These are phyloP conservation scores for Handroanthus guayacan DNA, from an alignment of 257 asterid species.

Conservation along the genomic window DNA sequence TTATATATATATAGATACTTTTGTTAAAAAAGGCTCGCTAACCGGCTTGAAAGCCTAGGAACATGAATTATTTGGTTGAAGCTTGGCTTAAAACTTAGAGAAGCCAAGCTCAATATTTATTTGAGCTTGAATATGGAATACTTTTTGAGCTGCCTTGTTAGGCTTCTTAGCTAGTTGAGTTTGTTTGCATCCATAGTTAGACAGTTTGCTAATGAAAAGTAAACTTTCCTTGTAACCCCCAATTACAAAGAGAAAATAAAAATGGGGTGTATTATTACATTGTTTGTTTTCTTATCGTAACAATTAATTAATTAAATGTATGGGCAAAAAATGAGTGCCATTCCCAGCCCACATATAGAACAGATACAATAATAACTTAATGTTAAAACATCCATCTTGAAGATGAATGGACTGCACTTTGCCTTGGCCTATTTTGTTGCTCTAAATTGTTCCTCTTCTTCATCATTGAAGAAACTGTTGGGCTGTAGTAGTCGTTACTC, in stretches of 20 bases:
- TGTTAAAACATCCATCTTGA: constrained; percentile 82
- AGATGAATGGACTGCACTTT: constrained; percentile 72
- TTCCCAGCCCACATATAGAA: constrained; percentile 27
- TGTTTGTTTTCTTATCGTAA: constrained; percentile 26
- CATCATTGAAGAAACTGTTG: constrained; percentile 94
- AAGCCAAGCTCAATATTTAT: too few species aligned
- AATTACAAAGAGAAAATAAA: neutral
- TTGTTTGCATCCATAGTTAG: too few species aligned
- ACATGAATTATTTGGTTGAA: too few species aligned
- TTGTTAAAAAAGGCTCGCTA: too few species aligned
- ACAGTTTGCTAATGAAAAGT: constrained; percentile 11
- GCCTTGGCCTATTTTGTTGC: constrained; percentile 61
- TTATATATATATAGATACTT: too few species aligned
- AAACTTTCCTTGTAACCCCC: constrained; percentile 34
- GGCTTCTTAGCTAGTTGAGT: too few species aligned
- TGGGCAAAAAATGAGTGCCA: constrained; percentile 36
- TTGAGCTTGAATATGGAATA: too few species aligned
- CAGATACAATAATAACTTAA: constrained; percentile 17
- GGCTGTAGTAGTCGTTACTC: constrained; percentile 88
- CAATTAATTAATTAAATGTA: constrained; percentile 50
- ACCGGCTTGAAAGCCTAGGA: too few species aligned
- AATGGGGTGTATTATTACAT: constrained; percentile 34
- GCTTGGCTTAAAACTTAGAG: too few species aligned
- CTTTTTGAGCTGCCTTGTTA: too few species aligned
- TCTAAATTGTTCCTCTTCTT: constrained; percentile 76